Percentiles rank a stretch among this genome's conserved stretches.
These are phyloP conservation scores for Polygonum maritimum DNA, from an alignment of 148 eudicot species.

Conservation along the genomic window DNA sequence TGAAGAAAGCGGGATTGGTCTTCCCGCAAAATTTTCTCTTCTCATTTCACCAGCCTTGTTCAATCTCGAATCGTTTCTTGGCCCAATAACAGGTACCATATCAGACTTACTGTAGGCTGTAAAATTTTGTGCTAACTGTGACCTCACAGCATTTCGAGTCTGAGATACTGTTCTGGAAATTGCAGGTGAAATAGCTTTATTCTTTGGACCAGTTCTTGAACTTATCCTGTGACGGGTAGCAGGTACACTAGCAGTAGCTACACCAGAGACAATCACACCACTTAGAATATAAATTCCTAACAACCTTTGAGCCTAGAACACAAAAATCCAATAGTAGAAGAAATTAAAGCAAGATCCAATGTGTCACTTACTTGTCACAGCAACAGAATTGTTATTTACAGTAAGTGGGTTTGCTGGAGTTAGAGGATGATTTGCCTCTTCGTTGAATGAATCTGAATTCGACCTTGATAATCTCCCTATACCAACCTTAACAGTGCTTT, in stretches of 20 bases:
- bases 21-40: slow-evolving; percentile 52
- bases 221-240: slow-evolving; percentile 58
- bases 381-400: slow-evolving; percentile 48
- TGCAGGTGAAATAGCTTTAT: slow-evolving; percentile 31
- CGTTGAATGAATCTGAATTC: slow-evolving; percentile 46
- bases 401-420: slow-evolving; percentile 42
- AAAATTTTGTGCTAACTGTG: slow-evolving; percentile 38
- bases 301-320: neutral
- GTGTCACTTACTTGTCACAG: slow-evolving; percentile 50
- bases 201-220: slow-evolving; percentile 46
- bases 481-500: slow-evolving; percentile 47
- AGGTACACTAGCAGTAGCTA: slow-evolving; percentile 58
- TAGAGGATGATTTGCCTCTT: slow-evolving; percentile 56
- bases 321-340: neutral
- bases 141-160: slow-evolving; percentile 46
- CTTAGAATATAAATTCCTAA: neutral
- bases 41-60: slow-evolving; percentile 58
- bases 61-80: slow-evolving; percentile 51
- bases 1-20: slow-evolving; percentile 36
- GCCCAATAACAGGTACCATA: slow-evolving; percentile 61
- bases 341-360: neutral
- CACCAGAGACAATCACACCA: slow-evolving; percentile 14
- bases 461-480: slow-evolving; percentile 56
- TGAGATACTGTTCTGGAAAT: slow-evolving; percentile 33
- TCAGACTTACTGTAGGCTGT: slow-evolving; percentile 48